Percentiles rank a stretch among this genome's conserved stretches.
phyloP scores from a whole-genome alignment of 2,329 filamentous ascomycete genomes.

The Ophiostoma ips region DNA sequence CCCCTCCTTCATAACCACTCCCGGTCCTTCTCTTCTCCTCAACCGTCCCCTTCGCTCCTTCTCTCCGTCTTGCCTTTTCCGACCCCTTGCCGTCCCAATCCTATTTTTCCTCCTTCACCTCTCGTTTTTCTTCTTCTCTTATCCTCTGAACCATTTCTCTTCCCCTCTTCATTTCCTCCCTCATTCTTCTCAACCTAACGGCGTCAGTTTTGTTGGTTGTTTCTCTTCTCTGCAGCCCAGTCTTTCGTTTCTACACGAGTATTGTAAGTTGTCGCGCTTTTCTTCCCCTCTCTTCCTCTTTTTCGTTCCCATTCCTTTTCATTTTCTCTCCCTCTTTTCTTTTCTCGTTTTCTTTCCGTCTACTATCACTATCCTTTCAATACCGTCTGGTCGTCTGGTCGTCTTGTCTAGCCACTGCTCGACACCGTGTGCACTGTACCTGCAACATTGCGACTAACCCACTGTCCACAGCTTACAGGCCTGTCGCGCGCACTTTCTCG shows the following conservation, averaged over 20 bases:
- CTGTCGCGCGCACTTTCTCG: too few relatives aligned
- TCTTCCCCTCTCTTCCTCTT: background rate
- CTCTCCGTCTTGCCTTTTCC: background rate
- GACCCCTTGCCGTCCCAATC: conserved; percentile 1
- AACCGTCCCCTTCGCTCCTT: conserved; percentile 1
- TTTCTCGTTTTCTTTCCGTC: background rate
- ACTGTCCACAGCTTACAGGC: too few relatives aligned
- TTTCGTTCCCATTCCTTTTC: background rate
- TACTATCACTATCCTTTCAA: too few relatives aligned
- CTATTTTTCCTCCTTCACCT: conserved; percentile 10
- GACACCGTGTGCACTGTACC: too few relatives aligned
- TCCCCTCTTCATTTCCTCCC: background rate
- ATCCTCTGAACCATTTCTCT: conserved; percentile 2
- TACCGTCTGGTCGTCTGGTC: too few relatives aligned
- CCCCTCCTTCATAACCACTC: conserved; percentile 23
- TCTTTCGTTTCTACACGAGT: conserved; percentile 8
- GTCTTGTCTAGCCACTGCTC: too few relatives aligned
- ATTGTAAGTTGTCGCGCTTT: conserved; percentile 1
- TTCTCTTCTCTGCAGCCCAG: background rate
- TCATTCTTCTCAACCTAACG: background rate
- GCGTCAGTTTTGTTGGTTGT: conserved; percentile 1
- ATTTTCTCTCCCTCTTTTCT: background rate
- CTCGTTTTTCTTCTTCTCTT: conserved; percentile 4
- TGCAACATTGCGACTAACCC: too few relatives aligned
- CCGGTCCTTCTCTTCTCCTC: conserved; percentile 2